Evolutionary conservation across 345 rosid species (phyloP).

Genomic region (Lenwebbia sp.): DNA sequence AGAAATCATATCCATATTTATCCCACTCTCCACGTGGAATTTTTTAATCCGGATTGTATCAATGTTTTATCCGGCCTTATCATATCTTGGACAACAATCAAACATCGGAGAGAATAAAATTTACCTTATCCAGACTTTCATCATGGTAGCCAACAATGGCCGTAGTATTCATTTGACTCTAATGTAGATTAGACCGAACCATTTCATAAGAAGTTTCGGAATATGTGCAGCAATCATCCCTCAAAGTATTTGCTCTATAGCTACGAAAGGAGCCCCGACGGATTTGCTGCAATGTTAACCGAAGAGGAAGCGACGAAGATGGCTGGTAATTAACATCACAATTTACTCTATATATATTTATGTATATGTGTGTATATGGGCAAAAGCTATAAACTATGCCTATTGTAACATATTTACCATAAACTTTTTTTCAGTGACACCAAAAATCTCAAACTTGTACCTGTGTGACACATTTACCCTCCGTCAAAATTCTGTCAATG

Average conservation of each 20-base stretch:
- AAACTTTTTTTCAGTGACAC: too few relatives aligned
- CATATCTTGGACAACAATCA: background rate
- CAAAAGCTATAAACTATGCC: too few relatives aligned
- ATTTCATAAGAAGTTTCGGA: too few relatives aligned
- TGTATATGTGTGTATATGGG: background rate
- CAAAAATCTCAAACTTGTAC: too few relatives aligned
- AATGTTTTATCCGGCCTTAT: background rate
- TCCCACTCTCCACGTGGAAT: background rate
- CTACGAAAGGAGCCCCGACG: constrained; percentile 16
- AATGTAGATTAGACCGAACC: too few relatives aligned
- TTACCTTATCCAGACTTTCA: too few relatives aligned
- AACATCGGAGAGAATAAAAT: background rate
- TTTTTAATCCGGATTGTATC: background rate
- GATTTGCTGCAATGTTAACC: constrained; percentile 12
- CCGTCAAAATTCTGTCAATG: too few relatives aligned
- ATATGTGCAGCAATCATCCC: too few relatives aligned
- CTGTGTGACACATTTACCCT: too few relatives aligned
- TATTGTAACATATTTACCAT: too few relatives aligned
- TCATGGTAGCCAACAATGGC: too few relatives aligned
- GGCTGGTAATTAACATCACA: background rate
- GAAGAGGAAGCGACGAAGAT: constrained; percentile 2
- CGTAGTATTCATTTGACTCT: too few relatives aligned
- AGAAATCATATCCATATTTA: background rate
- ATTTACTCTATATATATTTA: background rate
- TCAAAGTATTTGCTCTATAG: background rate